A percentile compares a stretch with the other conserved stretches of the same genome.
Evolutionary conservation across 805 yeast species (phyloP).

Genomic region (Jamesozyma lodderae): DNA sequence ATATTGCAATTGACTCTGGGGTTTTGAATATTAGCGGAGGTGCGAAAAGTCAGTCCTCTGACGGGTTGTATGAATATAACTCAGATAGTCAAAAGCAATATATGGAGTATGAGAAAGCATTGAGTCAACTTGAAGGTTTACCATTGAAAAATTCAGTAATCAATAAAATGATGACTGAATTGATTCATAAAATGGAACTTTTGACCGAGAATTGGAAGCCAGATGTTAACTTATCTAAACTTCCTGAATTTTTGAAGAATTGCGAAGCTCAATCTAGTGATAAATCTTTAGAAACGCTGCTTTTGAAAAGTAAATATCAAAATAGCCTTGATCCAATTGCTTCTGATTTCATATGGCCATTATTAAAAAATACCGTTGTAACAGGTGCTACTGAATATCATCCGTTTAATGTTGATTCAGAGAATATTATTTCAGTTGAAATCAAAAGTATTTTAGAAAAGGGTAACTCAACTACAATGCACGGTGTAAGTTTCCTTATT

Average conservation of each 20-base stretch:
- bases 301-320: conserved; percentile 24
- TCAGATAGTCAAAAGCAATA: too few species aligned
- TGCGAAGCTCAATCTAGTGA: too few species aligned
- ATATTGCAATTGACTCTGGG: too few species aligned
- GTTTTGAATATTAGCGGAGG: too few species aligned
- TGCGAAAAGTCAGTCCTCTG: too few species aligned
- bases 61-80: too few species aligned
- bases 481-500: too few species aligned
- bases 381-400: neutral
- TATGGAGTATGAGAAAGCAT: conserved; percentile 9
- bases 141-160: conserved; percentile 7
- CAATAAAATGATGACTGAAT: conserved; percentile 11
- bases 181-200: conserved; percentile 12
- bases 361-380: too few species aligned
- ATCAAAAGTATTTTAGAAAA: too few species aligned
- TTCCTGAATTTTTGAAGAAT: conserved; percentile 2
- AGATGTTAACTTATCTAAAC: conserved; percentile 9
- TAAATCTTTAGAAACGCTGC: conserved; percentile 24
- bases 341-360: too few species aligned
- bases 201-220: conserved; percentile 18
- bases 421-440: too few species aligned
- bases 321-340: conserved; percentile 17
- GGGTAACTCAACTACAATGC: conserved; percentile 5
- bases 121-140: conserved; percentile 12
- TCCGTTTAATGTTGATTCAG: too few species aligned